A percentile compares a stretch with the other conserved stretches of the same genome.
phyloP scores from a whole-genome alignment of 768 basidiomycete genomes.

The Leucocoprinus sp. region DNA sequence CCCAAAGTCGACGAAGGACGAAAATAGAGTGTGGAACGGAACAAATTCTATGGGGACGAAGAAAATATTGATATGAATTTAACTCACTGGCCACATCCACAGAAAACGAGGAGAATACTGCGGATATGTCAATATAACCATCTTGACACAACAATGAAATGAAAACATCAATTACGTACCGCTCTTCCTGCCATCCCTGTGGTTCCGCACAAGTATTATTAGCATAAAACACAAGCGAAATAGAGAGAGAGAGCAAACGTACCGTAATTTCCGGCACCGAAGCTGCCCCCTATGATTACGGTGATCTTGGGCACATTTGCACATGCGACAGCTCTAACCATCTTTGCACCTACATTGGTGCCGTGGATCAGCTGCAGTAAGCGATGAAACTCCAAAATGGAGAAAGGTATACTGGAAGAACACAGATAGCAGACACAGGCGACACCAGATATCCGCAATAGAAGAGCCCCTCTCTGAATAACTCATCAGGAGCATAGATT shows the following conservation, averaged over 20 bases:
- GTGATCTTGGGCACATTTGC: constrained; percentile 93
- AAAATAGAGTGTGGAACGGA: not conserved
- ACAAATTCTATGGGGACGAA: not conserved
- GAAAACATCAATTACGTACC: constrained; percentile 39
- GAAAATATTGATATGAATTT: constrained; percentile 1
- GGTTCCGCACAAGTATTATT: not conserved
- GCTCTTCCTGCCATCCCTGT: constrained; percentile 89
- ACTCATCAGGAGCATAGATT: too few species aligned
- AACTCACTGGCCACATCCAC: constrained; percentile 94
- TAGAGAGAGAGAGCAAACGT: constrained; percentile 12
- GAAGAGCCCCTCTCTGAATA: too few species aligned
- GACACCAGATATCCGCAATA: too few species aligned
- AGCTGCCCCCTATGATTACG: constrained; percentile 87
- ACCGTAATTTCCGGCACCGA: constrained; percentile 96
- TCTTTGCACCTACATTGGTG: constrained; percentile 62
- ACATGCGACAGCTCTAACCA: constrained; percentile 92
- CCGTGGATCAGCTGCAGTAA: not conserved
- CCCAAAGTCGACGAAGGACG: not conserved
- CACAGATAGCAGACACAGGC: not conserved
- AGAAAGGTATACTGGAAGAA: not conserved
- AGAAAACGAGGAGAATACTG: constrained; percentile 92
- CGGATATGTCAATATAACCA: not conserved
- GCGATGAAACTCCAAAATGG: not conserved
- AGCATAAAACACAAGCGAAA: not conserved
- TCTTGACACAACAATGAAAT: not conserved